phyloP scores from a whole-genome alignment of 495 filamentous ascomycete genomes.

The Trichoderma virens region DNA sequence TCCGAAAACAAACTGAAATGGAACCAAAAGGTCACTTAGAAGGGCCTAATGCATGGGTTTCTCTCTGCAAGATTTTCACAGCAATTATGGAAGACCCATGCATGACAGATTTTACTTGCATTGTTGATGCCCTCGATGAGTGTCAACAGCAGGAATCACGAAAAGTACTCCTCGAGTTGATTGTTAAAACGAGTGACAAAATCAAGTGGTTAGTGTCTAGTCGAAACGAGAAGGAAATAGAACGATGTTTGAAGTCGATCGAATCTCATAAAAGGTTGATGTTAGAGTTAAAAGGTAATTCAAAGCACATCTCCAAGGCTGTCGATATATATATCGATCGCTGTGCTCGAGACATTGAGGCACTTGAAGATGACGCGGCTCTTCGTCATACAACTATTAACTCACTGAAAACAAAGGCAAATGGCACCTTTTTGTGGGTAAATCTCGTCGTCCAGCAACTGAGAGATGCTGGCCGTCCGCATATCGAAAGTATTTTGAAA shows the following conservation, averaged over 20 bases:
- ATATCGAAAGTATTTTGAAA: background rate
- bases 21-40: conserved; percentile 23
- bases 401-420: conserved; percentile 17
- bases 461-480: background rate
- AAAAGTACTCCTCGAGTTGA: background rate
- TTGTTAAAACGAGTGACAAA: background rate
- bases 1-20: conserved; percentile 23
- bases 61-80: conserved; percentile 24
- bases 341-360: background rate
- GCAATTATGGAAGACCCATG: conserved; percentile 24
- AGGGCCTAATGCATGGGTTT: conserved; percentile 23
- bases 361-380: background rate
- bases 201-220: background rate
- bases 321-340: background rate
- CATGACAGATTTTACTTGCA: conserved; percentile 10
- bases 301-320: background rate
- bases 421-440: conserved; percentile 25
- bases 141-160: conserved; percentile 16
- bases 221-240: background rate
- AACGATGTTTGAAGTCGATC: background rate
- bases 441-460: conserved; percentile 19
- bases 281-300: background rate
- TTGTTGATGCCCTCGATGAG: conserved; percentile 41
- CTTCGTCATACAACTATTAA: conserved; percentile 12
- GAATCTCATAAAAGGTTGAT: background rate